Conservation (phyloP, 1,284 basidiomycete species). For the Ustilago loliicola region DNA sequence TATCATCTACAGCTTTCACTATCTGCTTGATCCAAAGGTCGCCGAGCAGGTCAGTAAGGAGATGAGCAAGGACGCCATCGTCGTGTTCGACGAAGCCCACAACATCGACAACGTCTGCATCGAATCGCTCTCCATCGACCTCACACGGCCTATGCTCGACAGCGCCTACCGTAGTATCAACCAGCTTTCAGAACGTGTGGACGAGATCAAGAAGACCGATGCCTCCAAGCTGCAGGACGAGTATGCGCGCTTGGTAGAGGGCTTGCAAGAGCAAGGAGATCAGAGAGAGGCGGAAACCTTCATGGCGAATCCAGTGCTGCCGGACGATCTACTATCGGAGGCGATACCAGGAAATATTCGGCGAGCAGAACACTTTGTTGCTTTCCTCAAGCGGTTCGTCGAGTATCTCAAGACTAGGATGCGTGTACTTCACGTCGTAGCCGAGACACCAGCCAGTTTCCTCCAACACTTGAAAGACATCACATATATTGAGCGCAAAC, state of each 20-base stretch:
- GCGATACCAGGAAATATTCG: conserved; percentile 98
- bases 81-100: conserved; percentile 99
- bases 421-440: conserved; percentile 98
- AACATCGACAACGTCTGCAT: conserved; percentile 99
- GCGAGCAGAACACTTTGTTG: conserved; percentile 98
- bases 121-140: conserved; percentile 95
- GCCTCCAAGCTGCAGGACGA: conserved; percentile 95
- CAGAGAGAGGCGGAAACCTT: conserved; percentile 83
- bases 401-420: conserved; percentile 99
- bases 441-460: conserved; percentile 99
- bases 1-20: conserved; percentile 99
- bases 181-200: conserved; percentile 90
- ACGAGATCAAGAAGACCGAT: conserved; percentile 96
- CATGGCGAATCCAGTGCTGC: conserved; percentile 88
- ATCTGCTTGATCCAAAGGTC: conserved; percentile 97
- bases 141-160: conserved; percentile 98
- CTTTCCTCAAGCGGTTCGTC: conserved; percentile 96
- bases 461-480: conserved; percentile 98
- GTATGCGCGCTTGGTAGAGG: conserved; percentile 95
- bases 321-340: conserved; percentile 93
- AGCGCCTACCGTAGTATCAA: conserved; percentile 90
- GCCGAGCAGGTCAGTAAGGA: conserved; percentile 99
- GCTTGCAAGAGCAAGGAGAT: conserved; percentile 78
- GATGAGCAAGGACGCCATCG: conserved; percentile 96
- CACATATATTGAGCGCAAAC: conserved; percentile 96